Evolutionary conservation across 495 filamentous ascomycete species (phyloP).

Genomic region (Penicillium ucsense): DNA sequence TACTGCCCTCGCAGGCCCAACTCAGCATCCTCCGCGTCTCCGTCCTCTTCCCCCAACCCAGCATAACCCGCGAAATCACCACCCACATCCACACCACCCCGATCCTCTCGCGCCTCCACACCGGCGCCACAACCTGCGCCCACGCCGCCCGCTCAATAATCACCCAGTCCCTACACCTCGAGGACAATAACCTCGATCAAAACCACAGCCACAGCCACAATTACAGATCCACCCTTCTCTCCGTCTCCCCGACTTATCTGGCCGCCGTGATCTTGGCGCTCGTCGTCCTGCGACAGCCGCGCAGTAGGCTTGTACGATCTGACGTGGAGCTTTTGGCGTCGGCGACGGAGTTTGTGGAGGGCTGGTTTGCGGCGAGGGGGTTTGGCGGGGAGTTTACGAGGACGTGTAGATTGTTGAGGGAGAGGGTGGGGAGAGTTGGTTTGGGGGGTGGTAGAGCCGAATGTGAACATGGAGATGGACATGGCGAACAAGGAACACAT

Average conservation of each 20-base stretch:
- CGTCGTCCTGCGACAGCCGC: neutral
- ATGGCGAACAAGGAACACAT: too few species aligned
- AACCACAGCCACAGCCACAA: too few species aligned
- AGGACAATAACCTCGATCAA: neutral
- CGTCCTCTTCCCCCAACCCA: conserved; percentile 1
- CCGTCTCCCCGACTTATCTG: neutral
- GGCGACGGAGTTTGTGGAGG: neutral
- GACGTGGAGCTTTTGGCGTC: neutral
- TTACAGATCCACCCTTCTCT: neutral
- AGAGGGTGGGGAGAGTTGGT: neutral
- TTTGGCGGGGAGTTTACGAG: neutral
- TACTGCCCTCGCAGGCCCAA: neutral
- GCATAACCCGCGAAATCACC: neutral
- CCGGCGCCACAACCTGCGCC: neutral
- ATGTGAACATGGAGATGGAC: neutral
- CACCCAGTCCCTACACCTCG: neutral
- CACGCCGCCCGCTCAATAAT: neutral
- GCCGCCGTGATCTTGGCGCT: neutral
- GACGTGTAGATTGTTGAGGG: neutral
- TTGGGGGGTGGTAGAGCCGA: neutral
- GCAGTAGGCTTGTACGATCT: neutral
- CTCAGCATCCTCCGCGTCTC: conserved; percentile 3
- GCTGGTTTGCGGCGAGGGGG: neutral
- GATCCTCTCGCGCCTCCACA: neutral
- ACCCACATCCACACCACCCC: neutral